Evolutionary conservation across 1,139 yeast genomes (phyloP), one percentile per base, ranked within the genome.

Genomic region (Candida sp.): DNA sequence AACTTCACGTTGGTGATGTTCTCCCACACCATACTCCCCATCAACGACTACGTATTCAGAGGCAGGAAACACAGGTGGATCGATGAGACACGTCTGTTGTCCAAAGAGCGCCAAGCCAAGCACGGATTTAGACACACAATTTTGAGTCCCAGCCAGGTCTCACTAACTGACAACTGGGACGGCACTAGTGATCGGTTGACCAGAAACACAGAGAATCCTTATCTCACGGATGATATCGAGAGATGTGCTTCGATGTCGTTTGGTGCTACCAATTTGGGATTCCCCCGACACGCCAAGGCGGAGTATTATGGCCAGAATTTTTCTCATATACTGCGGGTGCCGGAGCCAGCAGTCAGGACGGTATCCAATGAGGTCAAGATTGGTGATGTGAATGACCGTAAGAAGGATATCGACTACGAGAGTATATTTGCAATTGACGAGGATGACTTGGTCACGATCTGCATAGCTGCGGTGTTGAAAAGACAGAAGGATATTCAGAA

Each of bases 401-500:
- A 42, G 26, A 28, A 41, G 3, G 11, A 35, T 35, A 33, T 42
- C 17, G 45, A 55, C 38, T 55, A 54, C 27, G 58, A 57, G 45
- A 52, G 52, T 38, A 46, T 57, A 1, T 39, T 43, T n/a, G 49
- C 58, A 7, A 50, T 59, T 3, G 37, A 47, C 22, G 34, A 46
- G 11, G 59, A 59, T 34, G 54, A 50, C n/a, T 51, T 56, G 47
- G 61, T 58, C 4, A 49, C 48, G 23, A 49, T 56, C 7, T 59
- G 61, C 46, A 49, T 57, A 8, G 56, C 56, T 5, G 44, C 61
- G 2, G 51, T 54, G 2, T 50, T 60, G 26, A 54, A 58, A 35
- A 42, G 57, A 42, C 50, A 51, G 17, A 52, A 54, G 37, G 57
- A 55, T 51, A 49, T 54, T 56, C 71, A 32, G 72, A 55, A 50